Percentiles rank a stretch among this genome's conserved stretches.
Evolutionary conservation across 2,329 filamentous ascomycete species (phyloP).

Genomic region (Colletotrichum sp.): DNA sequence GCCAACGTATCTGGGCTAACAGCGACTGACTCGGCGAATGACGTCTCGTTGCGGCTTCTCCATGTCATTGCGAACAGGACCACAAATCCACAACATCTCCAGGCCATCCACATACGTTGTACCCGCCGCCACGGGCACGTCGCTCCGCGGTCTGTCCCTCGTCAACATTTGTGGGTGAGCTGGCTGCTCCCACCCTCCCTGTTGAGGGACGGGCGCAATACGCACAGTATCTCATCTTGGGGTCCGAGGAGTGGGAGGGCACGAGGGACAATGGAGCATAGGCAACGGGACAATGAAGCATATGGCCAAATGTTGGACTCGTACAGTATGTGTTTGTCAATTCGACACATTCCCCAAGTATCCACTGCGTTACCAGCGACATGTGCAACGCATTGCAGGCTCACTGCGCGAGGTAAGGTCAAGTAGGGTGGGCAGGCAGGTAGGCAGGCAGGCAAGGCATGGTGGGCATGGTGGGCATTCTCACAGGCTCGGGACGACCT

Average conservation of each 20-base stretch:
- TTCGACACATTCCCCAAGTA: background rate
- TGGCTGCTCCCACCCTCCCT: background rate
- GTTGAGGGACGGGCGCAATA: background rate
- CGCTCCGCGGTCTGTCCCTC: background rate
- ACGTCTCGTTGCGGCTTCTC: background rate
- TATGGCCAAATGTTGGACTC: background rate
- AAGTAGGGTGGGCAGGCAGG: background rate
- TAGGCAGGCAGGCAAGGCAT: no score
- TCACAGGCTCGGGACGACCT: background rate
- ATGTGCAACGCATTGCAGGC: background rate
- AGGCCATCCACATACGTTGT: slow-evolving; percentile 14
- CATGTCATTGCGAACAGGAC: background rate
- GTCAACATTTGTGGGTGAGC: background rate
- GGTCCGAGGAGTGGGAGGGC: background rate
- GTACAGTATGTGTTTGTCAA: background rate
- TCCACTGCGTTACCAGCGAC: background rate
- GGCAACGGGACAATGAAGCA: background rate
- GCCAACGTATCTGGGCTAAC: background rate
- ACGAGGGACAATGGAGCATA: background rate
- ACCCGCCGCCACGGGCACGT: background rate
- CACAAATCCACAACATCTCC: background rate
- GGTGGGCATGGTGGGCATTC: background rate
- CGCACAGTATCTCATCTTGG: background rate
- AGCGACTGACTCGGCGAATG: slow-evolving; percentile 7
- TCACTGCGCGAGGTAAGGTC: background rate